These are phyloP conservation scores for Odonthalia washingtoniensis DNA, from an alignment of 31 red algal species.

Conservation along the genomic window DNA sequence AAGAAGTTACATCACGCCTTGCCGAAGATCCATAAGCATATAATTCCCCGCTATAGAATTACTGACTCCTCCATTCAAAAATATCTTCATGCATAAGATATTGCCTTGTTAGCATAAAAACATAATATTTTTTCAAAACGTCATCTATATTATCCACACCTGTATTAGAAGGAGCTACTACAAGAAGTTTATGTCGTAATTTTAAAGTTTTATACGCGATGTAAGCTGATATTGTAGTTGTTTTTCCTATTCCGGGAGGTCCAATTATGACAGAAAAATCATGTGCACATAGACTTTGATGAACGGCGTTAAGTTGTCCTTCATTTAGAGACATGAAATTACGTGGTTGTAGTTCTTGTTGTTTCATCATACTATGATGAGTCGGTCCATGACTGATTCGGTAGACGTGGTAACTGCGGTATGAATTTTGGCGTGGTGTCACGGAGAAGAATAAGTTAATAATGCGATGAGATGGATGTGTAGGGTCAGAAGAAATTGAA, in stretches of 20 bases:
- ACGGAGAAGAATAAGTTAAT: conserved; percentile 11
- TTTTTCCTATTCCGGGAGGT: conserved; percentile 84
- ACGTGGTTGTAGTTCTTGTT: no score
- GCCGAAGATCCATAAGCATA: conserved; percentile 28
- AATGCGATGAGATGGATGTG: conserved; percentile 17
- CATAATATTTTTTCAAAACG: conserved; percentile 29
- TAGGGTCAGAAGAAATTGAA: conserved; percentile 1
- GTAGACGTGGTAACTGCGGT: no score
- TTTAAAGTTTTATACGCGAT: neutral
- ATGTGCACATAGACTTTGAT: conserved; percentile 4
- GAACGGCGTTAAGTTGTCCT: conserved; percentile 22
- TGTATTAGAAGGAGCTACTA: conserved; percentile 69
- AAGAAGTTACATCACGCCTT: conserved; percentile 6
- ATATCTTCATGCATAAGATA: conserved; percentile 70
- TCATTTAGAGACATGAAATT: no score
- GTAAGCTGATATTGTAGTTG: conserved; percentile 30
- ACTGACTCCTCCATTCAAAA: conserved; percentile 47
- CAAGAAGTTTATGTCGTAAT: conserved; percentile 36
- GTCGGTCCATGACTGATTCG: no score
- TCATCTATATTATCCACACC: conserved; percentile 68
- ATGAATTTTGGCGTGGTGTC: conserved; percentile 8
- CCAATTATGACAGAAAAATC: conserved; percentile 71
- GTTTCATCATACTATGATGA: no score
- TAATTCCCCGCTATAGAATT: conserved; percentile 63
- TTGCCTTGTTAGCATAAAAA: conserved; percentile 43